These are phyloP conservation scores for Pythium oligandrum DNA, from an alignment of 352 stramenopile genomes.

Conservation along the genomic window DNA sequence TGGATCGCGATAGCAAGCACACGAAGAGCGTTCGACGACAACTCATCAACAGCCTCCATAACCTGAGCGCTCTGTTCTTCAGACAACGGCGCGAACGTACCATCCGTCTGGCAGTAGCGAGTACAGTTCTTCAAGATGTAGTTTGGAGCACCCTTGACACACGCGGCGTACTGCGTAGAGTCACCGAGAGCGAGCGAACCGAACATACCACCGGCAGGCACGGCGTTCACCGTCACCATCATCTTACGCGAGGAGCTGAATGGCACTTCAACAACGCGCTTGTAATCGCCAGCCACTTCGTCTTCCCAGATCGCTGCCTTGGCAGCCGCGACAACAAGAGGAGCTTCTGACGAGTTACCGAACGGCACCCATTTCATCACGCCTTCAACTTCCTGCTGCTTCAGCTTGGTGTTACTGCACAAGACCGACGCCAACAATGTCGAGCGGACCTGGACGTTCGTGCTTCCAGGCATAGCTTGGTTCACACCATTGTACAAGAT, in stretches of 20 bases:
- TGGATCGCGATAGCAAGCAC: slow-evolving; percentile 90
- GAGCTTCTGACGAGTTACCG: slow-evolving; percentile 73
- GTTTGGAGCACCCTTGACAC: slow-evolving; percentile 69
- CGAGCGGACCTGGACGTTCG: slow-evolving; percentile 51
- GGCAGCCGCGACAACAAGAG: slow-evolving; percentile 60
- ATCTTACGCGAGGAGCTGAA: slow-evolving; percentile 95
- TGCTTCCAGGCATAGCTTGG: slow-evolving; percentile 26
- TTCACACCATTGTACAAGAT: slow-evolving; percentile 45
- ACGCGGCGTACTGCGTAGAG: slow-evolving; percentile 41
- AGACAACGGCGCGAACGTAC: slow-evolving; percentile 34
- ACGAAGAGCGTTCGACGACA: slow-evolving; percentile 75
- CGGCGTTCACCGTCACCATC: slow-evolving; percentile 83
- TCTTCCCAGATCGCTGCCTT: slow-evolving; percentile 67
- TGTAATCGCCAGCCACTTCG: slow-evolving; percentile 44
- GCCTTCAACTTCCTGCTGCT: slow-evolving; percentile 50
- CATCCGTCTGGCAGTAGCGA: slow-evolving; percentile 43
- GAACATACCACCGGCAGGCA: slow-evolving; percentile 37
- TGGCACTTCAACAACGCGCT: slow-evolving; percentile 85
- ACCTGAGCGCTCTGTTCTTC: slow-evolving; percentile 43
- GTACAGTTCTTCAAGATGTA: slow-evolving; percentile 71
- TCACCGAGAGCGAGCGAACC: slow-evolving; percentile 28
- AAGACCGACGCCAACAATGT: slow-evolving; percentile 57
- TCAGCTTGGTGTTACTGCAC: slow-evolving; percentile 73
- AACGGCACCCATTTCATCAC: slow-evolving; percentile 43
- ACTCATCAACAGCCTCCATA: slow-evolving; percentile 45